Base-by-base conservation (phyloP, 2,329 filamentous ascomycete species). In the Beauveria bassiana region DNA sequence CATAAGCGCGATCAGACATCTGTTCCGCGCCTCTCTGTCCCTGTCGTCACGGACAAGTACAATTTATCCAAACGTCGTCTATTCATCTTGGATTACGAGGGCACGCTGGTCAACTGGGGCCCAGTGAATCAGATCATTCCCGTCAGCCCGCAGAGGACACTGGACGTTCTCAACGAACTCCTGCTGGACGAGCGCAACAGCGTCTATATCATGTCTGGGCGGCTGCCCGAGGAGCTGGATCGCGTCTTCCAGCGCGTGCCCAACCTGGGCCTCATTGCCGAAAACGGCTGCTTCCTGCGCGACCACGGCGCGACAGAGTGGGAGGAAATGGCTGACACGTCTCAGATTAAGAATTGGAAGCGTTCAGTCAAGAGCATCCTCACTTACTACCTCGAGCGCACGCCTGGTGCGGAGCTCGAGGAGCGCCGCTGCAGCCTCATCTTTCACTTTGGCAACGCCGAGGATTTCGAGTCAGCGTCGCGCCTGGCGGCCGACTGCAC, bases 11-110 rank as follows among this genome's bases (percentile, higher is more conserved):
- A 96, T 67, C 91, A 91, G 61, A 90, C 89, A 47, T 89, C 91
- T 0, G 90, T 97, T 10, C 93, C 95, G 22, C 88, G 95, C 1
- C 80, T 98, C 3, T 93, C 90, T 2, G 76, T 93, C 24, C 82
- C 79, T 49, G 76, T 79, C 1, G 78, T 97, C 1, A 76, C 81
- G 2, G 77, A 84, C 53, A 81, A 85, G 64, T 98, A 97, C 73
- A 78, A 81, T 63, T 72, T 78, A 9, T 84, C 89, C 0, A 73
- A 84, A 47, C 83, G 85, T 22, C 86, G 93, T 18, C 80, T 98
- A 2, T 95, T 98, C 73, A 87, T 98, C 65, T 80, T 98, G 50
- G 93, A 98, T 70, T 96, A 96, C 70, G 93, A 98, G 73, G 93
- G 92, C 50, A 98, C 93, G 0, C 79, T 98, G 8, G 90, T 95